Base-by-base conservation (phyloP, 1,139 yeast species). In the Cylindricascospora bacillispora region DNA sequence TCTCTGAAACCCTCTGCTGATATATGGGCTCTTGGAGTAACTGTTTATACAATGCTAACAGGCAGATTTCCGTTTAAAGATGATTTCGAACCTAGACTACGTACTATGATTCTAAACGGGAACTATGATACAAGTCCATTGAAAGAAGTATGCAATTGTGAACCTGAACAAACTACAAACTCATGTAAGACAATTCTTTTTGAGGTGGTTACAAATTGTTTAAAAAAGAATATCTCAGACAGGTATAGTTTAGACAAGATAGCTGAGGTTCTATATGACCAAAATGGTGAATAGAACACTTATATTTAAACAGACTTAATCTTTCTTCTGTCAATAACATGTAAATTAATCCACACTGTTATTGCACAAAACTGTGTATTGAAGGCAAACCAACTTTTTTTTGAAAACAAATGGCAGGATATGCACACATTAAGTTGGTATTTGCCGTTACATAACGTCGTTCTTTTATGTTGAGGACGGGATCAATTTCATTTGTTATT, bases 1-100 rank as follows among this genome's bases (percentile, higher is more conserved):
- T 74, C 80, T 2, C 61, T 78, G 33, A 77, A 80, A 1, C 80
- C 85, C 0, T 62, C 73, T 32, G 45, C 56, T 2, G 97, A 86
- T 54, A 67, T 81, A 7, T 86, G 95, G 95, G 93, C 95, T 0
- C 63, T 80, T 31, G 97, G 95, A 2, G 82, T 85, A 1, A 60
- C 80, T 37, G 44, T 78, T 7, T 83, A 71, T 50, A 73, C 93
- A 1, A 67, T 83, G 70, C 58, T 77, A 27, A 67, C 73, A 25
- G 89, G 93, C 0, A 70, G 64, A 40, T 57, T 85, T 31, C 95
- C 95, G 1, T 86, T 85, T 59, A 75, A 73, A 38, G 94, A 83
- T 52, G 70, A 70, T 13, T 79, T 75, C 48, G 85, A 81, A 44
- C 93, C 94, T 4, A 60, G 85, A 39, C 60, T 85, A 36, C 63